Conservation (phyloP, 495 filamentous ascomycete species). For the Daldinia loculata region DNA sequence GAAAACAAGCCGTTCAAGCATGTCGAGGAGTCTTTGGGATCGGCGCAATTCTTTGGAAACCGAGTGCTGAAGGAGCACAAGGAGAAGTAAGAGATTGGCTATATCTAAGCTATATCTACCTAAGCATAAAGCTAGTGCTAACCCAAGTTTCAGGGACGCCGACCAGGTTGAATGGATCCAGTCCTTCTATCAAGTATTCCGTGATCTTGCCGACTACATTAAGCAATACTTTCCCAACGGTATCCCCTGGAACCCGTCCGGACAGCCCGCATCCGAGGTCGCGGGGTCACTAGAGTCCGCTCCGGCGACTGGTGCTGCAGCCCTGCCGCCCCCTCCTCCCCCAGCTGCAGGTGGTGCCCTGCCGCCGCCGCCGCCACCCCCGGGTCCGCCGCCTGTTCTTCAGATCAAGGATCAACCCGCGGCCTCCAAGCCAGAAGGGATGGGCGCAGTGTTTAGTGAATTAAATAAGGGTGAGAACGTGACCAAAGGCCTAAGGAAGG, state of each 20-base stretch:
- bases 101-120: neutral
- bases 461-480: constrained; percentile 88
- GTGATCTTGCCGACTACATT: constrained; percentile 78
- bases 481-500: constrained; percentile 87
- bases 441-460: constrained; percentile 86
- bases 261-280: constrained; percentile 76
- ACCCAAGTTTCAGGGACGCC: constrained; percentile 63
- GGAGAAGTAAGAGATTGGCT: constrained; percentile 73
- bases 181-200: constrained; percentile 87
- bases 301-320: constrained; percentile 47
- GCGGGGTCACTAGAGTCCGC: constrained; percentile 56
- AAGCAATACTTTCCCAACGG: constrained; percentile 81
- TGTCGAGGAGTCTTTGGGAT: constrained; percentile 77
- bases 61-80: constrained; percentile 87
- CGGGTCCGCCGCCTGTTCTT: constrained; percentile 62
- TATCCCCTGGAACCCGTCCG: constrained; percentile 87
- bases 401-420: constrained; percentile 56
- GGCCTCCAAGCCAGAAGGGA: constrained; percentile 49
- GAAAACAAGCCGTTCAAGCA: constrained; percentile 82
- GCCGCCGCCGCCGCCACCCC: constrained; percentile 86
- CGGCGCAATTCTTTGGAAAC: constrained; percentile 91
- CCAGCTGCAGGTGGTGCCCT: constrained; percentile 66
- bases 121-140: neutral
- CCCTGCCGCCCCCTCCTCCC: constrained; percentile 58
- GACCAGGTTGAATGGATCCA: constrained; percentile 86